Conservation (phyloP, 768 basidiomycete species). For the Mycena crocata region DNA sequence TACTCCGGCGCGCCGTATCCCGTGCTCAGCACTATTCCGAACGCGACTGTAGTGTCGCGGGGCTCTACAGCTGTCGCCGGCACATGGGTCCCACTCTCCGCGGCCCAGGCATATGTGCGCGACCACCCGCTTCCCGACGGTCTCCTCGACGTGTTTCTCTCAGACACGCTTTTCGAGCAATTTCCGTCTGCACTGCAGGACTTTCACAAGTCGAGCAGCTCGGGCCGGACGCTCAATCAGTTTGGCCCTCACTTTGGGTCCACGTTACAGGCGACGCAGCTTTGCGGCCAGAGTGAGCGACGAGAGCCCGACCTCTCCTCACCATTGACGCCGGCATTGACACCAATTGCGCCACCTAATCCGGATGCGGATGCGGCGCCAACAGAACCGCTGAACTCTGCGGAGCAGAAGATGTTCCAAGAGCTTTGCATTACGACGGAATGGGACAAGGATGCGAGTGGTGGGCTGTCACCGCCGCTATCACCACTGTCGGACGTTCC, state of each 20-base stretch:
- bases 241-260: conserved; percentile 76
- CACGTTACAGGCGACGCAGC: conserved; percentile 56
- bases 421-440: conserved; percentile 71
- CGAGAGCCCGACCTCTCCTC: conserved; percentile 33
- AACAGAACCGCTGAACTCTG: conserved; percentile 71
- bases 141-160: conserved; percentile 67
- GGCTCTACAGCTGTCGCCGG: conserved; percentile 68
- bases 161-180: conserved; percentile 68
- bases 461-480: conserved; percentile 16
- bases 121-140: conserved; percentile 54
- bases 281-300: conserved; percentile 33
- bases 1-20: conserved; percentile 56
- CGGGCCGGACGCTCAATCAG: conserved; percentile 62
- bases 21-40: conserved; percentile 52
- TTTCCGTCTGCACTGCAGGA: conserved; percentile 74
- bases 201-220: conserved; percentile 61
- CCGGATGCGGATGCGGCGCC: neutral
- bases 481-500: conserved; percentile 34
- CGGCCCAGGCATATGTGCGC: conserved; percentile 64
- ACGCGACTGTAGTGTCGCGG: conserved; percentile 62
- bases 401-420: conserved; percentile 78
- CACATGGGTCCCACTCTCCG: conserved; percentile 75
- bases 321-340: conserved; percentile 3
- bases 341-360: neutral
- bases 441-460: conserved; percentile 49